Evolutionary conservation across 164 flowering plant species (phyloP).

Genomic region (Vitis labrusca): DNA sequence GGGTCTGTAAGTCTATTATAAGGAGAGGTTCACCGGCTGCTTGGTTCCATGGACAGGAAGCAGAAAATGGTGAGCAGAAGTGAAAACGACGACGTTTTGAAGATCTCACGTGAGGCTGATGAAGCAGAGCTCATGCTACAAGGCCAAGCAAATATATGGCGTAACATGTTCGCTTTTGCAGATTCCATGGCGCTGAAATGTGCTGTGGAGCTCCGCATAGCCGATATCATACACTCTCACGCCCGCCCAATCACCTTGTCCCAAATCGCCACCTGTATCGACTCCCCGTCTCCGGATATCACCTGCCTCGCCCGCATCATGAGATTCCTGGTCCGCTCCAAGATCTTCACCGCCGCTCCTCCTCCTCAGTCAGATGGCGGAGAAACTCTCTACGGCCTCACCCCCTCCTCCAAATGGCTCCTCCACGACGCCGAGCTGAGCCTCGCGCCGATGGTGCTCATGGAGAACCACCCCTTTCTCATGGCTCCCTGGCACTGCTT

Average conservation of each 20-base stretch:
- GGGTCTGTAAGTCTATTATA: too few relatives aligned
- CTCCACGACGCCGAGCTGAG: constrained; percentile 21
- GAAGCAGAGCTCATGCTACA: constrained; percentile 13
- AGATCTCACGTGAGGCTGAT: too few relatives aligned
- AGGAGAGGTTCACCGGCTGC: too few relatives aligned
- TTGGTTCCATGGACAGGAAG: too few relatives aligned
- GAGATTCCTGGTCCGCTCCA: constrained; percentile 40
- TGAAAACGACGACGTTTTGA: too few relatives aligned
- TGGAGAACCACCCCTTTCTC: constrained; percentile 25
- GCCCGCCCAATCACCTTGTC: constrained; percentile 33
- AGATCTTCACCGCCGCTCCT: constrained; percentile 27
- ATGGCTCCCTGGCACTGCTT: constrained; percentile 33
- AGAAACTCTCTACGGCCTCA: constrained; percentile 32
- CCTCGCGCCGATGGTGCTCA: constrained; percentile 26
- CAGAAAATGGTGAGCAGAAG: too few relatives aligned
- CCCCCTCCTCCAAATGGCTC: constrained; percentile 32
- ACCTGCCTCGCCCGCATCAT: constrained; percentile 41
- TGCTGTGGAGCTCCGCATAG: constrained; percentile 45
- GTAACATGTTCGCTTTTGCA: constrained; percentile 30
- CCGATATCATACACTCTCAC: constrained; percentile 44
- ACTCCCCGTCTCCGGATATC: constrained; percentile 23
- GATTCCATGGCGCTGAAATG: constrained; percentile 48
- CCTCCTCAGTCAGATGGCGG: constrained; percentile 9
- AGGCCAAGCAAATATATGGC: constrained; percentile 44
- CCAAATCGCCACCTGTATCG: constrained; percentile 26